Base-by-base conservation (phyloP, 495 filamentous ascomycete species). In the Cercophora newfieldiana region DNA sequence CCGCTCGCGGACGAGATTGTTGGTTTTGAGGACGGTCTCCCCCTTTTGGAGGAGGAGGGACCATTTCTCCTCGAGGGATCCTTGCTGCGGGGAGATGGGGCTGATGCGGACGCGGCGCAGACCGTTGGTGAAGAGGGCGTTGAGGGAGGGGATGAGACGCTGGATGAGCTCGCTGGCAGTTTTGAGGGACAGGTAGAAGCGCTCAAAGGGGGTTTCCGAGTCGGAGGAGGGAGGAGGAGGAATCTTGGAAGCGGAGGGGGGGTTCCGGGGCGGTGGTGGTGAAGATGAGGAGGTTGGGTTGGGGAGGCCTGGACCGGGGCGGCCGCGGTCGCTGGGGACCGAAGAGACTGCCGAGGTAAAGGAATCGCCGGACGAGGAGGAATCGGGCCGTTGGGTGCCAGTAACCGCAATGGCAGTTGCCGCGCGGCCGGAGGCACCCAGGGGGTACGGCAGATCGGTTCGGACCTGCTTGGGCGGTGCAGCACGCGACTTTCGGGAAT, bases 331-430 rank as follows among this genome's bases (percentile, higher is more conserved):
- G 14, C 75, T 71, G 33, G 72, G 76, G 59, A 59, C 66, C 24
- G 69, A 72, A n/a, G 75, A 78, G 24, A 82, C 82, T 21, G 88
- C 81, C 0, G 85, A 83, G 58, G 86, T 80, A 71, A 93, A 94
- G 0, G 89, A 88, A 67, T 93, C 90, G 25, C 86, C 88, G 21
- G 91, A 93, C 19, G 89, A 83, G 61, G 91, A 90, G 18, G 86
- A 82, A 74, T 55, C 26, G 37, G 59, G 59, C 6, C 59, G 54
- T 4, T 29, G 21, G 4, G 54, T 22, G n/a, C 54, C 54, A 8
- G 54, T 57, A 6, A 57, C 54, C 14, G 54, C 71, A 69, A 51
- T 66, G 70, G 10, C 72, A 65, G 48, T 76, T 72, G 48, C 72
- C 71, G 30, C 75, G 71, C 7, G 74, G 72, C 51, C 69, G 66